Conservation (phyloP, 257 asterid species). For the Verbena officinalis region DNA sequence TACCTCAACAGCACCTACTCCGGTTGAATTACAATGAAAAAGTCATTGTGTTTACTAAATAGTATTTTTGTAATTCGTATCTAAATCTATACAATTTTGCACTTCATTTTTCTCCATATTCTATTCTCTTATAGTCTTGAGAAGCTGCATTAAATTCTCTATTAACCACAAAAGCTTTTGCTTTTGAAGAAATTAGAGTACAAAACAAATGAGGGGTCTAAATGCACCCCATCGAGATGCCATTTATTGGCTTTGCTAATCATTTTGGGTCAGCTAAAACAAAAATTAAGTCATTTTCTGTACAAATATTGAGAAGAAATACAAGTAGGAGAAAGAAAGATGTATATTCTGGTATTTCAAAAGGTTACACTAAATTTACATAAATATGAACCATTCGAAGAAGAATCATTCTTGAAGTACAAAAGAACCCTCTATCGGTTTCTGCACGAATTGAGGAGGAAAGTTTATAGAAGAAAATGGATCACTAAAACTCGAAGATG, state of each 20-base stretch:
- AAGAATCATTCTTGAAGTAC: constrained; percentile 66
- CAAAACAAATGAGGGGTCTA: no score
- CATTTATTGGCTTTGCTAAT: no score
- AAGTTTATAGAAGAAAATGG: constrained; percentile 55
- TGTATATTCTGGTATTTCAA: constrained; percentile 19
- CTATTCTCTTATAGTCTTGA: background rate
- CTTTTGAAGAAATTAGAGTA: no score
- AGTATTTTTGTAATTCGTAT: constrained; percentile 7
- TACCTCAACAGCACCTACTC: constrained; percentile 65
- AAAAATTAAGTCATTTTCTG: constrained; percentile 10
- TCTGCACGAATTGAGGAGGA: constrained; percentile 57
- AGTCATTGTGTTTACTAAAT: constrained; percentile 2
- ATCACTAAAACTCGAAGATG: constrained; percentile 71
- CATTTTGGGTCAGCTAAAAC: constrained; percentile 15
- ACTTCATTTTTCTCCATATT: background rate
- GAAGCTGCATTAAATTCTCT: background rate
- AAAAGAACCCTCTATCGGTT: constrained; percentile 62
- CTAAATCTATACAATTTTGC: background rate
- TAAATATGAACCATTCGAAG: background rate
- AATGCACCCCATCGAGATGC: background rate
- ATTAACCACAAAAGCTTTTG: background rate
- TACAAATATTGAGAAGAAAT: constrained; percentile 32
- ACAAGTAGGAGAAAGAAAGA: constrained; percentile 3
- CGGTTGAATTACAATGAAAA: constrained; percentile 12
- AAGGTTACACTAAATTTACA: constrained; percentile 39